Evolutionary conservation across 306 rosid species (phyloP), one percentile per base, ranked within the genome.

Genomic region (Gillenia trifoliata): DNA sequence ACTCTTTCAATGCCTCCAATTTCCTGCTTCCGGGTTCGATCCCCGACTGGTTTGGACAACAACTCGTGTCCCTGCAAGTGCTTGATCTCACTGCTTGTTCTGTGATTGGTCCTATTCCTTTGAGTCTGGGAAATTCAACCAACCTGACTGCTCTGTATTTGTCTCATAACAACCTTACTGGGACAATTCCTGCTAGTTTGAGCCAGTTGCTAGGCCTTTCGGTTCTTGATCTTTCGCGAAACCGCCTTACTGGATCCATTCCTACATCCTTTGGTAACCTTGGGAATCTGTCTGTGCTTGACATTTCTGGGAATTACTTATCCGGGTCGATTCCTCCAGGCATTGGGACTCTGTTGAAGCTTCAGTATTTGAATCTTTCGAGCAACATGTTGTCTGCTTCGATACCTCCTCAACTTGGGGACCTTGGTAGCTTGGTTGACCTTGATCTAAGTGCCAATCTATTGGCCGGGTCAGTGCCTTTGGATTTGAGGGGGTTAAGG

Each of bases 61-160:
- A 68, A 6, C 82, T 90, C 2, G 23, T 61, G 49, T 81, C 85
- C 0, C 86, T 94, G 28, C 85, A 62, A 28, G 84, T 85, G 66
- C 90, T 94, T 82, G 98, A 94, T 90, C 97, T 94, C 78, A 89
- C 92, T 36, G 85, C 82, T 73, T 94, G 95, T 78, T 90, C 90
- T 11, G 80, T 94, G 26, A 47, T 11, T 66, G 90, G 86, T 74
- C 73, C 87, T 50, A 86, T 94, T 80, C 97, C 98, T 17, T 76
- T 65, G 8, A 80, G 84, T 72, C 68, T 94, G 71, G 97, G 94
- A 72, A 88, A 87, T 72, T 85, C 88, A 64, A 85, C 86, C 72
- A 91, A 80, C 79, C 89, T 94, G 49, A 87, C 88, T 20, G 47
- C 20, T 65, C 86, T 94, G 62, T 87, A 83, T 83, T 84, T 94